Evolutionary conservation across 176 grass and related monocot species (phyloP), one percentile per base, ranked within the genome.

Genomic region (Chrysopogon serrulatus): DNA sequence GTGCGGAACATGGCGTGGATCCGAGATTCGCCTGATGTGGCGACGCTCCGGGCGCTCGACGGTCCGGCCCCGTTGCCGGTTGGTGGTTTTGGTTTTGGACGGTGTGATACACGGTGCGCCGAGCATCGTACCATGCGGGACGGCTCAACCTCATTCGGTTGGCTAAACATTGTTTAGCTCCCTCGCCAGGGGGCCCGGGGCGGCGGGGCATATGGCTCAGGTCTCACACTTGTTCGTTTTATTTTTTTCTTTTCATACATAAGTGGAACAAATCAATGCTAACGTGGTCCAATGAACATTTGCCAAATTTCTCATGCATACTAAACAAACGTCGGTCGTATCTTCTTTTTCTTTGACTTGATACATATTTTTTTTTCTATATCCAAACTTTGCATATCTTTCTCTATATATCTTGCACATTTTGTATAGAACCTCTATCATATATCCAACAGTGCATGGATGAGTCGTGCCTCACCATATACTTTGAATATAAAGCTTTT

Each of bases 11-110:
- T 80, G 78, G 27, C 28, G n/a, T n/a, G n/a, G n/a, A n/a, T n/a
- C n/a, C n/a, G 31, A 80, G 78, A 68, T 80, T 68, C 42, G 30
- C 12, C 12, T 27, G 78, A 67, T 63, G 63, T 80, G 63, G 60
- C 60, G 76, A 40, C 18, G 47, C 0, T 14, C 71, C 45, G 48
- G 17, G 60, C 59, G 6, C 7, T 44, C 40, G 60, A 23, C 40
- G 76, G 60, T 47, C n/a, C 54, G 21, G 3, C 23, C 17, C 49
- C 19, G 19, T 53, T 23, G 49, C 42, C 41, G 28, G 78, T 36
- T 37, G 64, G 63, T 80, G 32, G 42, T 53, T 80, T 68, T 80
- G 32, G 42, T 53, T 80, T 68, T 80, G 44, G 64, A 37, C 78
- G 63, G 78, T 79, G 61, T 48, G 57, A 24, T 40, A 19, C 56